Percentiles rank a stretch among this genome's conserved stretches.
These are phyloP conservation scores for Phyllosticta paracitricarpa DNA, from an alignment of 2,329 filamentous ascomycete species.

Conservation along the genomic window DNA sequence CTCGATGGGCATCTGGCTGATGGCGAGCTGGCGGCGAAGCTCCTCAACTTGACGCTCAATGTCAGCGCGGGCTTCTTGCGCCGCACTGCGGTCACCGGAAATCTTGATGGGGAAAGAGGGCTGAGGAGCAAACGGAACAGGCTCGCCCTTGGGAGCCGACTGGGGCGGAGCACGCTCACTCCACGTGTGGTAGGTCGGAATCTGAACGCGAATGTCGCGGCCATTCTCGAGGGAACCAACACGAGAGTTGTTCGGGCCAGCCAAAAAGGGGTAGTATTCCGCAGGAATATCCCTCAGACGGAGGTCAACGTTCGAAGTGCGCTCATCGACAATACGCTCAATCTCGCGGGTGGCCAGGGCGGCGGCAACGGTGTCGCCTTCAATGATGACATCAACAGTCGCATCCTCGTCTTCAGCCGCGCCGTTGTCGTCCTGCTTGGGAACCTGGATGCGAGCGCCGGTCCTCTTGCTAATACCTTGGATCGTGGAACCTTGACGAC, in stretches of 20 bases:
- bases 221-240: constrained; percentile 59
- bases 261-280: constrained; percentile 93
- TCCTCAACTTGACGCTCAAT: constrained; percentile 72
- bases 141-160: constrained; percentile 50
- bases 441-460: constrained; percentile 82
- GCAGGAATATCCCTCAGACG: constrained; percentile 76
- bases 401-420: constrained; percentile 68
- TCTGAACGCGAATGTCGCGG: constrained; percentile 68
- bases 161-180: constrained; percentile 56
- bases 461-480: constrained; percentile 83
- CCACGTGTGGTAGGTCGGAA: constrained; percentile 75
- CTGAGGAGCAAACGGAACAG: constrained; percentile 60
- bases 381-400: constrained; percentile 75
- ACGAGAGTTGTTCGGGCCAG: constrained; percentile 62
- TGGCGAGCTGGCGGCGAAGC: constrained; percentile 62
- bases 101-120: constrained; percentile 72
- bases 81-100: constrained; percentile 72
- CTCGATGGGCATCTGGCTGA: constrained; percentile 73
- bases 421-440: constrained; percentile 60
- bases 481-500: constrained; percentile 80
- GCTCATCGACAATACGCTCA: constrained; percentile 76
- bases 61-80: constrained; percentile 67
- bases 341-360: constrained; percentile 77
- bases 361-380: constrained; percentile 83
- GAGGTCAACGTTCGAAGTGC: constrained; percentile 69